Base-by-base conservation (phyloP, 441 rosid species). In the Pelargonium hybrid region DNA sequence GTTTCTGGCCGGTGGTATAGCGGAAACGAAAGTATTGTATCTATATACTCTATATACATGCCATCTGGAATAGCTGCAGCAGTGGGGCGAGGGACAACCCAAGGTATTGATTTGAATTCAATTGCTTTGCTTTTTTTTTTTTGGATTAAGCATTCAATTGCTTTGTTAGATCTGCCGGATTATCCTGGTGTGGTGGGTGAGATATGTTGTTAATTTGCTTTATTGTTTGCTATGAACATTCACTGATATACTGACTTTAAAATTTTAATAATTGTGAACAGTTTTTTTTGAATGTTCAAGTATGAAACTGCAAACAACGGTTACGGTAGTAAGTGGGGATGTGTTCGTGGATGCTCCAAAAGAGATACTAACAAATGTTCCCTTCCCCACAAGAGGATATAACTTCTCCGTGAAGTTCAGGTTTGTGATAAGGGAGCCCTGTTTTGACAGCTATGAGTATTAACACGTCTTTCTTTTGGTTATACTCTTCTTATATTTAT, bases 21-120 rank as follows among this genome's bases (percentile, higher is more conserved):
- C 69, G 85, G 83, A 69, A 88, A 90, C 76, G 80, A 68, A 70
- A 87, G 92, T 82, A 84, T 91, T 62, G 20, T 90, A 62, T 72
- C 79, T 41, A 65, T 94, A 59, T 82, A 88, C 72, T 72, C 79
- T 41, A 65, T 94, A 59, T 82, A 88, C 72, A 74, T 67, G 68
- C 74, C 14, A 68, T 87, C 96, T 73, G 97, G 96, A 79, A 85
- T 83, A 82, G 87, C 92, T 18, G 78, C 87, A 81, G 92, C 91
- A 45, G 78, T 84, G 71, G 89, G 90, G 71, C 81, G 82, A 75
- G 97, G 96, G 79, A 87, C 84, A 47, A 77, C 96, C 59, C 85
- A 79, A 75, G 90, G 98, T 93, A 79, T 48, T 74, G 70, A 72
- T 31, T 71, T 31, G 47, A 63, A 37, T 61, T 48, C 29, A 7